These are phyloP conservation scores for Fusarium succisae DNA, from an alignment of 2,329 filamentous ascomycete species.

Conservation along the genomic window DNA sequence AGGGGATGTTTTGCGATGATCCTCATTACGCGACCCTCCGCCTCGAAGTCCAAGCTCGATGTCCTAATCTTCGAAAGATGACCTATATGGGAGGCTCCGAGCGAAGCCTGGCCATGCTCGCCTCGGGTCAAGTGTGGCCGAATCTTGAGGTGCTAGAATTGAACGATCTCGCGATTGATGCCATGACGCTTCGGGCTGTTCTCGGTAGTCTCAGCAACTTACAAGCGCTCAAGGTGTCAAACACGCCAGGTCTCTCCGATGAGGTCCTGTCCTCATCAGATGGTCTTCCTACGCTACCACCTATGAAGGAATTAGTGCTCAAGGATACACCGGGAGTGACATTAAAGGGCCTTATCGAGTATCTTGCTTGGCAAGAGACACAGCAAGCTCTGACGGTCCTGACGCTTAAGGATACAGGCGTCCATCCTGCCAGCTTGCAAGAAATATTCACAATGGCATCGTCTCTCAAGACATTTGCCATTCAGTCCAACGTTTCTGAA, in stretches of 20 bases:
- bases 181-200: slow-evolving; percentile 74
- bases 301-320: slow-evolving; percentile 77
- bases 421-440: slow-evolving; percentile 70
- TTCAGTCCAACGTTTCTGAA: slow-evolving; percentile 60
- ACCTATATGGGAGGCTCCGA: slow-evolving; percentile 83
- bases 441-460: slow-evolving; percentile 67
- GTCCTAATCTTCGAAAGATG: slow-evolving; percentile 89
- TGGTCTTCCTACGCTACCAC: slow-evolving; percentile 76
- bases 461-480: slow-evolving; percentile 65
- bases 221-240: slow-evolving; percentile 77
- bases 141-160: slow-evolving; percentile 79
- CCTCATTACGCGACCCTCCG: slow-evolving; percentile 77
- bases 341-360: slow-evolving; percentile 72
- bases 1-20: slow-evolving; percentile 87
- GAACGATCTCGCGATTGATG: slow-evolving; percentile 73
- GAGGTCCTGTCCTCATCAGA: slow-evolving; percentile 75
- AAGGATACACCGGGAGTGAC: slow-evolving; percentile 78
- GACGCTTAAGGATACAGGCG: slow-evolving; percentile 75
- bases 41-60: slow-evolving; percentile 84
- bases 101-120: slow-evolving; percentile 76
- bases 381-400: slow-evolving; percentile 72
- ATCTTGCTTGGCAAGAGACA: slow-evolving; percentile 70
- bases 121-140: slow-evolving; percentile 72
- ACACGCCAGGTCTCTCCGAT: slow-evolving; percentile 77
- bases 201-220: slow-evolving; percentile 74